Conservation (phyloP, 2,329 filamentous ascomycete genomes). For the Juglanconis juglandina region DNA sequence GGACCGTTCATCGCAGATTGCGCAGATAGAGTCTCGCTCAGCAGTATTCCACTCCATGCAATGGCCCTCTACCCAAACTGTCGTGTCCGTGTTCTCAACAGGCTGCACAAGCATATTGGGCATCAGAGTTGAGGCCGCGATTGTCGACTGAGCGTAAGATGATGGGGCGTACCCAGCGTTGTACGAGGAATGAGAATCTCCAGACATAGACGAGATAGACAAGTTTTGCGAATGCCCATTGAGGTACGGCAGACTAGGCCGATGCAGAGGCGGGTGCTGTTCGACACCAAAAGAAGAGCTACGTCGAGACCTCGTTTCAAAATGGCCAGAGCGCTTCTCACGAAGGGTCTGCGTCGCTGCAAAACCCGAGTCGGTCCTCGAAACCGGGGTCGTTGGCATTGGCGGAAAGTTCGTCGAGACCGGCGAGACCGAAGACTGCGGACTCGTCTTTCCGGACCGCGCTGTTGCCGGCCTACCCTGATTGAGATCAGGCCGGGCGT, state of each 20-base stretch:
- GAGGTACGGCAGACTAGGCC: constrained; percentile 72
- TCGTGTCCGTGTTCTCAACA: constrained; percentile 73
- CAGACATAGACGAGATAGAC: constrained; percentile 57
- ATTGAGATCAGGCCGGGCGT: constrained; percentile 65
- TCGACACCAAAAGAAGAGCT: constrained; percentile 92
- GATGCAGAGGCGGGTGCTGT: constrained; percentile 61
- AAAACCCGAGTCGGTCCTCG: constrained; percentile 87
- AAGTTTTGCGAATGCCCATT: constrained; percentile 59
- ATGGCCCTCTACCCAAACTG: constrained; percentile 81
- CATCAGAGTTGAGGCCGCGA: constrained; percentile 84
- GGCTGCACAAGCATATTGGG: constrained; percentile 78
- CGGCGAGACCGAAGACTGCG: constrained; percentile 67
- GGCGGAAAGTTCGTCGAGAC: constrained; percentile 74
- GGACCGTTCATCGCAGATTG: constrained; percentile 72
- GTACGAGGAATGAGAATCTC: constrained; percentile 68
- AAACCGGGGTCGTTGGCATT: constrained; percentile 73
- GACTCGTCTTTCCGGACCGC: constrained; percentile 59
- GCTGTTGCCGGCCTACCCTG: constrained; percentile 78
- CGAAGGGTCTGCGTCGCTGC: constrained; percentile 79
- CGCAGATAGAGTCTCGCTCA: constrained; percentile 62
- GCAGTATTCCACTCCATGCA: constrained; percentile 65
- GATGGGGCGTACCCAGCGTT: constrained; percentile 70
- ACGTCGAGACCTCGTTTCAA: constrained; percentile 72
- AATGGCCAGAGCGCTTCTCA: constrained; percentile 92
- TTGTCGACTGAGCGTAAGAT: constrained; percentile 79